These are phyloP conservation scores for Lodderomyces margitis DNA, from an alignment of 1,139 yeast genomes.

Conservation along the genomic window DNA sequence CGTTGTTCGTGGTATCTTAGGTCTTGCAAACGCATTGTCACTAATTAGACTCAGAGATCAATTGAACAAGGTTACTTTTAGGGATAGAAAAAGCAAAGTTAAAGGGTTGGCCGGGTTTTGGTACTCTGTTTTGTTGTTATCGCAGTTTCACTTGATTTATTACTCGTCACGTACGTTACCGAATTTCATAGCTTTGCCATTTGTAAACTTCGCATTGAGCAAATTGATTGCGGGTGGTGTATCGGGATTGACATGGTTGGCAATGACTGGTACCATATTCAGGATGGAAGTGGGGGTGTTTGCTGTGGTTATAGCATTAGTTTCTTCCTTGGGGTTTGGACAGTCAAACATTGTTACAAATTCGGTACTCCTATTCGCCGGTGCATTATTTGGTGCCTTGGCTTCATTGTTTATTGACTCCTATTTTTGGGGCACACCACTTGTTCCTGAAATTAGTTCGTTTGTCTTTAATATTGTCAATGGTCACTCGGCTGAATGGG, in stretches of 20 bases:
- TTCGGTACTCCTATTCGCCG: conserved; percentile 40
- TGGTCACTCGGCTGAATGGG: conserved; percentile 81
- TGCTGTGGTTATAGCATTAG: conserved; percentile 42
- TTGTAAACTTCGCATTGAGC: conserved; percentile 57
- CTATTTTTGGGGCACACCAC: conserved; percentile 62
- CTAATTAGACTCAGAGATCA: conserved; percentile 28
- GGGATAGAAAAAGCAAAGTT: conserved; percentile 20
- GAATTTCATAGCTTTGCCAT: conserved; percentile 79
- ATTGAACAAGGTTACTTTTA: conserved; percentile 25
- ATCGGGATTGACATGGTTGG: conserved; percentile 55
- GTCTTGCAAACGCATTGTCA: conserved; percentile 43
- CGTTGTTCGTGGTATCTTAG: conserved; percentile 52
- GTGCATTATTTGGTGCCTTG: conserved; percentile 52
- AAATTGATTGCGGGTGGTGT: conserved; percentile 50
- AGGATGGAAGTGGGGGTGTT: conserved; percentile 71
- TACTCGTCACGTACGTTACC: conserved; percentile 84
- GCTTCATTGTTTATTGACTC: conserved; percentile 62
- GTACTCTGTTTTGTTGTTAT: conserved; percentile 55
- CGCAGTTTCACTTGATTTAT: conserved; percentile 78
- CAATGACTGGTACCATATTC: conserved; percentile 67
- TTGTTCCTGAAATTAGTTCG: conserved; percentile 72
- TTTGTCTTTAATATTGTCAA: conserved; percentile 70
- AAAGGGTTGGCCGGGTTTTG: conserved; percentile 45
- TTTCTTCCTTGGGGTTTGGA: conserved; percentile 42
- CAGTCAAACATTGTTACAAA: conserved; percentile 41